A percentile compares a stretch with the other conserved stretches of the same genome.
Conservation (phyloP, 495 filamentous ascomycete species). For the Penicillium maclennaniae region DNA sequence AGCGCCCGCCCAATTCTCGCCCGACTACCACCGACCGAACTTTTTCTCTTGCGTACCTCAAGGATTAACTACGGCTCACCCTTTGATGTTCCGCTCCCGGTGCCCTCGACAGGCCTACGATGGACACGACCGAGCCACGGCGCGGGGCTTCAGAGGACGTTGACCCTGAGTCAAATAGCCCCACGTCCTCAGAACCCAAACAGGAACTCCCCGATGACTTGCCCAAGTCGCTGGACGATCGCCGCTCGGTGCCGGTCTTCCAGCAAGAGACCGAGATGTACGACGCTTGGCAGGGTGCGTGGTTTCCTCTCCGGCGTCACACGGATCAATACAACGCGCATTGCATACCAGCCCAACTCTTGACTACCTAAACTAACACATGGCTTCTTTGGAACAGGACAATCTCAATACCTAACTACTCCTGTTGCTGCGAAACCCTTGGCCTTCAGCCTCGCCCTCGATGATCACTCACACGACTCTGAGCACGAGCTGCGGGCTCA, state of each 20-base stretch:
- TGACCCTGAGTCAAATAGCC: constrained; percentile 23
- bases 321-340: not conserved
- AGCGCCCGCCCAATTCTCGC: constrained; percentile 15
- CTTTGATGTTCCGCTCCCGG: constrained; percentile 21
- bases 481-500: constrained; percentile 38
- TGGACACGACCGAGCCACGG: constrained; percentile 38
- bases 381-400: constrained; percentile 51
- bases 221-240: constrained; percentile 85
- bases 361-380: not conserved
- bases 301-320: not conserved
- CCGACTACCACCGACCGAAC: constrained; percentile 14
- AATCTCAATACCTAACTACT: constrained; percentile 88
- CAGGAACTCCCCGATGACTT: constrained; percentile 76
- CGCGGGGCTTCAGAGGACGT: constrained; percentile 36
- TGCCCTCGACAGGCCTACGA: constrained; percentile 24
- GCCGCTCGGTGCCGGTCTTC: constrained; percentile 58
- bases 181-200: constrained; percentile 17
- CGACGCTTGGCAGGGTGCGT: constrained; percentile 94
- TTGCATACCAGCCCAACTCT: constrained; percentile 3
- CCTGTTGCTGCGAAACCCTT: constrained; percentile 80
- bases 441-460: constrained; percentile 77
- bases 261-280: constrained; percentile 88
- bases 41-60: constrained; percentile 1
- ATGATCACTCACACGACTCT: constrained; percentile 56
- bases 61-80: constrained; percentile 1